Base-by-base conservation (phyloP, 1,284 basidiomycete genomes). In the Fomes fomentarius region DNA sequence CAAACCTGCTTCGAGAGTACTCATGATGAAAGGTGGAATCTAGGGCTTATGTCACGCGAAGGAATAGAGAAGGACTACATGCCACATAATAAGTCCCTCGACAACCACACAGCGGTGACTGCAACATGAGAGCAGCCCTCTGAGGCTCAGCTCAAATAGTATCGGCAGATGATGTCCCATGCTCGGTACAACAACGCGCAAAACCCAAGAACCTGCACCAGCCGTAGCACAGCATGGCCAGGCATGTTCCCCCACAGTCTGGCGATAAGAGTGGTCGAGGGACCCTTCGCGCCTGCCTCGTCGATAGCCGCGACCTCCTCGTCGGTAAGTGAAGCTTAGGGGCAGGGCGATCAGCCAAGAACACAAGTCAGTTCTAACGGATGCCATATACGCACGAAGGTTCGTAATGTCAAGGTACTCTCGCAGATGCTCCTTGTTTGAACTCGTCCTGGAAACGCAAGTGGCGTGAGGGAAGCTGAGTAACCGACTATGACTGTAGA, bases 351-450 rank as follows among this genome's bases (percentile, higher is more conserved):
- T 1, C 17, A 15, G 8, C n/a, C n/a, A n/a, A n/a, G n/a, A n/a
- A n/a, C n/a, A n/a, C n/a, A n/a, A 6, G 8, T 17, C 9, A 8
- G 3, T n/a, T 1, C 0, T 15, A n/a, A 3, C n/a, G 1, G n/a
- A 10, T 6, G 4, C 17, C 60, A 85, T 3, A 14, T 24, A 39
- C 38, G 38, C 21, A 39, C 87, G 72, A 2, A 89, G 73, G 50
- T 87, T 80, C 1, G 77, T 85, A 4, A 83, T 83, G 3, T 73
- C 79, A 33, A 92, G 71, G 63, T 93, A 93, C 50, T 85, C 82
- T 62, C 84, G 68, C 41, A 92, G 74, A 37, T 85, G 82, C 24
- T 78, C 73, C 60, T 81, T 82, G 53, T 75, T 86, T 9, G 84
- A 84, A 54, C 85, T 90, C 6, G 88, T 88, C 14, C 89, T 87